Evolutionary conservation across 345 rosid species (phyloP).

Genomic region (Salix udensis): DNA sequence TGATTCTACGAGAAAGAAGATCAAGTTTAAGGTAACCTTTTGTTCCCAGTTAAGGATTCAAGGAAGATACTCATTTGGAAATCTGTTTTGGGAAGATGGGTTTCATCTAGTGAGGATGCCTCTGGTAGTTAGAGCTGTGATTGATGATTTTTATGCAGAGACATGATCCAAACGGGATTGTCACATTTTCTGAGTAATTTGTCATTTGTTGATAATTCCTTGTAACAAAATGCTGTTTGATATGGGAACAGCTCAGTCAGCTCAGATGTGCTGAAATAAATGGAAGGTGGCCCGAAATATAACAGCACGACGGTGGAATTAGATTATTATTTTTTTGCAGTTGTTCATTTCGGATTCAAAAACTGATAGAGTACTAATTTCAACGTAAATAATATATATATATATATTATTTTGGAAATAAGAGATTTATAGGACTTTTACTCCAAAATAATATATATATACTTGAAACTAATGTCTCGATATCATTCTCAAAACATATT

Average conservation of each 20-base stretch:
- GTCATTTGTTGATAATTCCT: not conserved
- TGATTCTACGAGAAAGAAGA: constrained; percentile 37
- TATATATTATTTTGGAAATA: too few species aligned
- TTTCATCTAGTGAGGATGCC: constrained; percentile 46
- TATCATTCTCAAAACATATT: too few species aligned
- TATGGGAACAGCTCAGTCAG: not conserved
- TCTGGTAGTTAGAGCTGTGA: constrained; percentile 37
- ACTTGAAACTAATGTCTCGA: too few species aligned
- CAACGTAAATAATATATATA: too few species aligned
- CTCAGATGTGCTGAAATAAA: not conserved
- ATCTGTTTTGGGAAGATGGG: constrained; percentile 48
- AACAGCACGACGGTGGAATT: not conserved
- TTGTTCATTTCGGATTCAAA: not conserved
- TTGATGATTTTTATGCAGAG: constrained; percentile 25
- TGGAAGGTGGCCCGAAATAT: not conserved
- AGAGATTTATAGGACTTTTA: too few species aligned
- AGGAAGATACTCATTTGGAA: constrained; percentile 55
- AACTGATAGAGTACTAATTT: not conserved
- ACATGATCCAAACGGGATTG: constrained; percentile 14
- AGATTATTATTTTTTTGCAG: not conserved
- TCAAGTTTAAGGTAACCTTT: constrained; percentile 42
- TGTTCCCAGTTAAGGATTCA: constrained; percentile 35
- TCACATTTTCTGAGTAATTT: not conserved
- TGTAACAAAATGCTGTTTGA: not conserved
- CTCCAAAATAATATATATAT: too few species aligned